Percentiles rank a stretch among this genome's conserved stretches.
Conservation (phyloP, 1,284 basidiomycete species). For the Athelia sp. region DNA sequence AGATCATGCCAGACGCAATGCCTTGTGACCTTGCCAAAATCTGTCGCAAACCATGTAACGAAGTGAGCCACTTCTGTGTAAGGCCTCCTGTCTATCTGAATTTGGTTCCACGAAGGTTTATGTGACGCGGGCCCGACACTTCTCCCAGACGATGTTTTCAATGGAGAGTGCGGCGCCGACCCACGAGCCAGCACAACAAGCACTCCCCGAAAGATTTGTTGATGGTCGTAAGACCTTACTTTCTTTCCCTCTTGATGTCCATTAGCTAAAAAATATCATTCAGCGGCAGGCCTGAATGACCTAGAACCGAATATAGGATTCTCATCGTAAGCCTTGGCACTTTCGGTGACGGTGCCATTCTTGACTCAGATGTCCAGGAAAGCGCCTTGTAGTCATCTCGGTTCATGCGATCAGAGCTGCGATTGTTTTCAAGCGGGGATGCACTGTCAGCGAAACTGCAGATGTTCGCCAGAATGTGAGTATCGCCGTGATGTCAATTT, state of each 20-base stretch:
- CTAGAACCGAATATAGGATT: too few species aligned
- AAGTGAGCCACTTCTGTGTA: not conserved
- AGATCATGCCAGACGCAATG: not conserved
- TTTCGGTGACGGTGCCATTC: too few species aligned
- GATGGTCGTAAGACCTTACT: too few species aligned
- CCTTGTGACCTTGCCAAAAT: conserved; percentile 1
- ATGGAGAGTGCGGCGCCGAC: too few species aligned
- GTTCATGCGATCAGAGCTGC: not conserved
- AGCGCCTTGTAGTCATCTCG: not conserved
- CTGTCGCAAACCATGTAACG: conserved; percentile 1
- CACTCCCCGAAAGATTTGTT: too few species aligned
- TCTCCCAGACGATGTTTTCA: not conserved
- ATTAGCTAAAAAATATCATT: too few species aligned
- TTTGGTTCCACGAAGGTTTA: too few species aligned
- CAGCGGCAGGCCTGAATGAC: too few species aligned
- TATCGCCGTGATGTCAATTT: not conserved
- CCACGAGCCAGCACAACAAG: too few species aligned
- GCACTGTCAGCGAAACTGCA: not conserved
- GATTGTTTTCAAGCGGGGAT: not conserved
- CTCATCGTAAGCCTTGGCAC: not conserved
- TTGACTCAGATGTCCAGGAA: not conserved
- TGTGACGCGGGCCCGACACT: not conserved
- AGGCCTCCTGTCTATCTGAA: too few species aligned
- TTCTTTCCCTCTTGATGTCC: too few species aligned
- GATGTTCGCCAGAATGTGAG: not conserved